These are phyloP conservation scores for Atkinsonella texensis DNA, from an alignment of 2,329 filamentous ascomycete species.

Conservation along the genomic window DNA sequence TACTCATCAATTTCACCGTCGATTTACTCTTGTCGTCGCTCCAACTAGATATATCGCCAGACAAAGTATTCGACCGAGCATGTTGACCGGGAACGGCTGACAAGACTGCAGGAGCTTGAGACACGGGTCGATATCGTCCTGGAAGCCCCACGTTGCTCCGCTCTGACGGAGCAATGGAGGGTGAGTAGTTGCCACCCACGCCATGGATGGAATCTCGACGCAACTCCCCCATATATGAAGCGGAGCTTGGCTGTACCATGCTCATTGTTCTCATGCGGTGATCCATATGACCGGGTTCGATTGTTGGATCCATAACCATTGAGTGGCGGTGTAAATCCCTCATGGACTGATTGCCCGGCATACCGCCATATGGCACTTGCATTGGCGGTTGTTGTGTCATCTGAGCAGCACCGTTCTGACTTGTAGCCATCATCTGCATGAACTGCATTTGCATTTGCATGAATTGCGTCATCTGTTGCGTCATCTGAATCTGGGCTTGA, in stretches of 20 bases:
- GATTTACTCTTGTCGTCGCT: constrained; percentile 21
- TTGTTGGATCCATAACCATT: constrained; percentile 33
- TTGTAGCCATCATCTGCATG: constrained; percentile 66
- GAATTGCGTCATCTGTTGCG: constrained; percentile 73
- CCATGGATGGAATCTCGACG: constrained; percentile 19
- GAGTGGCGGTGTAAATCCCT: constrained; percentile 34
- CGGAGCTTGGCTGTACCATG: constrained; percentile 61
- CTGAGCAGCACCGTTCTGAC: constrained; percentile 16
- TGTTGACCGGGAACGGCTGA: constrained; percentile 18
- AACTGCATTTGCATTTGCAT: constrained; percentile 95
- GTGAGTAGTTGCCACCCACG: constrained; percentile 53
- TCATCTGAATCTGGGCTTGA: constrained; percentile 68
- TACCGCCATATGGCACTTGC: constrained; percentile 16
- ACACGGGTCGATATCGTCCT: constrained; percentile 82
- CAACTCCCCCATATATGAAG: constrained; percentile 42
- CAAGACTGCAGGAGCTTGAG: constrained; percentile 37
- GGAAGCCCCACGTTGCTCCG: constrained; percentile 88
- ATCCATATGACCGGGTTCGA: constrained; percentile 33
- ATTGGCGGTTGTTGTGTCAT: constrained; percentile 21
- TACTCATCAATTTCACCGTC: constrained; percentile 26
- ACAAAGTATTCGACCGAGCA: constrained; percentile 23
- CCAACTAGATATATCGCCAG: constrained; percentile 19
- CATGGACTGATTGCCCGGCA: constrained; percentile 27
- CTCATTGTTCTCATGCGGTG: constrained; percentile 60
- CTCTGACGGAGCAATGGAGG: constrained; percentile 91